Conservation (phyloP, 2,329 filamentous ascomycete genomes). For the Cercospora sesami region DNA sequence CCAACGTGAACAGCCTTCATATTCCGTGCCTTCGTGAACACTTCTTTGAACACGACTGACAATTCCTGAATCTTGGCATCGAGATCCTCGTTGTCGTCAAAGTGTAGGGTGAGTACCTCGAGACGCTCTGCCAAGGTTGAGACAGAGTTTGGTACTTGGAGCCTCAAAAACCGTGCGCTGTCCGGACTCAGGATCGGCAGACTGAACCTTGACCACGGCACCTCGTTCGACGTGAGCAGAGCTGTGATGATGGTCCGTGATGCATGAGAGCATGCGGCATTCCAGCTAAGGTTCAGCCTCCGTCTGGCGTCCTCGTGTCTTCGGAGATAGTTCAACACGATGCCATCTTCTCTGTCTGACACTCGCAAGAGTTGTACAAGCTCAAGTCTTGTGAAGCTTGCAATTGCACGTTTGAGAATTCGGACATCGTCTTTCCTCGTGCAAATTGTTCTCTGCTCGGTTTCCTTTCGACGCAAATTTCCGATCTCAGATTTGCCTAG, state of each 20-base stretch:
- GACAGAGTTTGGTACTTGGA: slow-evolving; percentile 50
- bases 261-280: slow-evolving; percentile 62
- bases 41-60: slow-evolving; percentile 57
- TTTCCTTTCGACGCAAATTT: slow-evolving; percentile 48
- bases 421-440: slow-evolving; percentile 52
- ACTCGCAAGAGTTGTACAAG: slow-evolving; percentile 65
- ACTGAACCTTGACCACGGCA: slow-evolving; percentile 59
- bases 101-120: slow-evolving; percentile 63
- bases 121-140: slow-evolving; percentile 57
- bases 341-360: slow-evolving; percentile 59
- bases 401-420: slow-evolving; percentile 57
- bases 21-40: slow-evolving; percentile 61
- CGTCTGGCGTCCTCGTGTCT: slow-evolving; percentile 46
- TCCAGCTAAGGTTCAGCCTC: slow-evolving; percentile 59
- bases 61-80: slow-evolving; percentile 59
- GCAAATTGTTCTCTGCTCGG: slow-evolving; percentile 55
- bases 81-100: slow-evolving; percentile 59
- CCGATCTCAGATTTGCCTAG: slow-evolving; percentile 22
- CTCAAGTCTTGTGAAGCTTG: slow-evolving; percentile 60
- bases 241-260: slow-evolving; percentile 60
- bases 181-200: slow-evolving; percentile 63
- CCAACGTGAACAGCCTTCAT: slow-evolving; percentile 65
- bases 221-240: slow-evolving; percentile 56
- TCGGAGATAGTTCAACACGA: slow-evolving; percentile 53
- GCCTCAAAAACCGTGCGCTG: slow-evolving; percentile 55